Conservation (phyloP, 768 basidiomycete species). For the Russula sp. region DNA sequence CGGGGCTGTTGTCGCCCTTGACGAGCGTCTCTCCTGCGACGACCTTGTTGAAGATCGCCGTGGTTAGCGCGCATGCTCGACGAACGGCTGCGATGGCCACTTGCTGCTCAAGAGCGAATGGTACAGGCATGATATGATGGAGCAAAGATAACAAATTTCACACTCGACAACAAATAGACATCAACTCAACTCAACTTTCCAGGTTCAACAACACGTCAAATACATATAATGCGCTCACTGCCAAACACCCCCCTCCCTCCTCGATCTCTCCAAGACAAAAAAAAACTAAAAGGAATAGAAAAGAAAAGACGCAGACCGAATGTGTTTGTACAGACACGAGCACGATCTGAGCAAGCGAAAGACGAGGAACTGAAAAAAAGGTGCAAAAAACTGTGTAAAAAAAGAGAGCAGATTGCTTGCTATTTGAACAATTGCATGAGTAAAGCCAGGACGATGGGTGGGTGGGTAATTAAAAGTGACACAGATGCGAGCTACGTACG, state of each 20-base stretch:
- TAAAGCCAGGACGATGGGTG: constrained; percentile 20
- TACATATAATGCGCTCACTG: constrained; percentile 5
- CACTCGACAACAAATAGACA: background rate
- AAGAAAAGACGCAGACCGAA: background rate
- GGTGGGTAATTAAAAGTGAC: constrained; percentile 24
- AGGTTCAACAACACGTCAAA: background rate
- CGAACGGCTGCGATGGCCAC: constrained; percentile 86
- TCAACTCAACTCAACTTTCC: background rate
- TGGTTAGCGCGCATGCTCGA: constrained; percentile 79
- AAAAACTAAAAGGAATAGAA: background rate
- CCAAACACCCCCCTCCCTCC: background rate
- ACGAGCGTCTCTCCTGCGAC: constrained; percentile 82
- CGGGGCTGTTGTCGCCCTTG: constrained; percentile 82
- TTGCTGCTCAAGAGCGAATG: constrained; percentile 66
- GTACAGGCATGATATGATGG: constrained; percentile 45
- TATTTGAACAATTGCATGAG: constrained; percentile 29
- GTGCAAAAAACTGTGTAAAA: background rate
- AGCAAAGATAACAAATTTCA: background rate
- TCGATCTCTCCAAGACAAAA: background rate
- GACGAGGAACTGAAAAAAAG: background rate
- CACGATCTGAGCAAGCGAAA: constrained; percentile 12
- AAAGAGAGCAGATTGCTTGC: constrained; percentile 22
- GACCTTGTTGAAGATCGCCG: constrained; percentile 80
- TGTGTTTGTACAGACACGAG: background rate
- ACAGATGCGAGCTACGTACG: constrained; percentile 28